These are phyloP conservation scores for Fusarium sp. DNA, from an alignment of 2,329 filamentous ascomycete species.

Conservation along the genomic window DNA sequence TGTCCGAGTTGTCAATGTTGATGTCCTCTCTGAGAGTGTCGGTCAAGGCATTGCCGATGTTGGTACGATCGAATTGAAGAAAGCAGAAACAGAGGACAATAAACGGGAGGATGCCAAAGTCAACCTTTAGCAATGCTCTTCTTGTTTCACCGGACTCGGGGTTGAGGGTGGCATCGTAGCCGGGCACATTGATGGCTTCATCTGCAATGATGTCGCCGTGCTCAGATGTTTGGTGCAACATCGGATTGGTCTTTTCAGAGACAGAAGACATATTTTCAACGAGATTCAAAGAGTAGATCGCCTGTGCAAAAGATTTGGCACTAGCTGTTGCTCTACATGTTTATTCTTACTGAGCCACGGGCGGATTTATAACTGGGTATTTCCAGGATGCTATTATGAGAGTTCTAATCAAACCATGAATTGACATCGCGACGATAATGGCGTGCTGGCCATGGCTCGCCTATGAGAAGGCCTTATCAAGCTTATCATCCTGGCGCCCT, in stretches of 20 bases:
- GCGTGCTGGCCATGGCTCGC: slow-evolving; percentile 39
- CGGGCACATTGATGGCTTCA: slow-evolving; percentile 38
- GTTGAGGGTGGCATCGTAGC: slow-evolving; percentile 39
- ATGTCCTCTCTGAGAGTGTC: slow-evolving; percentile 63
- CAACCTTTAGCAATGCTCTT: slow-evolving; percentile 41
- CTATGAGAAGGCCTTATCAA: slow-evolving; percentile 19
- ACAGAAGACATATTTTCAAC: slow-evolving; percentile 20
- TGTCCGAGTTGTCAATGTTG: slow-evolving; percentile 61
- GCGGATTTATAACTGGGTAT: background rate
- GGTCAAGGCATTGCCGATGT: slow-evolving; percentile 64
- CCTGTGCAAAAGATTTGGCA: background rate
- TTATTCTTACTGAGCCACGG: background rate
- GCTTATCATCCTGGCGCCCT: slow-evolving; percentile 7
- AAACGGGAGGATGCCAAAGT: slow-evolving; percentile 46
- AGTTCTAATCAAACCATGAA: background rate
- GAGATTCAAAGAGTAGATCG: background rate
- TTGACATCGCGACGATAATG: slow-evolving; percentile 40
- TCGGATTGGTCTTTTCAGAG: slow-evolving; percentile 16
- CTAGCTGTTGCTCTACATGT: background rate
- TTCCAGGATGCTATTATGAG: background rate
- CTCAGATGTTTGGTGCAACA: slow-evolving; percentile 7
- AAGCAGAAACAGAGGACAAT: slow-evolving; percentile 50
- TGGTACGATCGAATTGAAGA: slow-evolving; percentile 52
- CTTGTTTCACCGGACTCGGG: slow-evolving; percentile 18
- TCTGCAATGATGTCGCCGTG: slow-evolving; percentile 24